Evolutionary conservation across 1,284 basidiomycete species (phyloP).

Genomic region (Rhodofomes roseus): DNA sequence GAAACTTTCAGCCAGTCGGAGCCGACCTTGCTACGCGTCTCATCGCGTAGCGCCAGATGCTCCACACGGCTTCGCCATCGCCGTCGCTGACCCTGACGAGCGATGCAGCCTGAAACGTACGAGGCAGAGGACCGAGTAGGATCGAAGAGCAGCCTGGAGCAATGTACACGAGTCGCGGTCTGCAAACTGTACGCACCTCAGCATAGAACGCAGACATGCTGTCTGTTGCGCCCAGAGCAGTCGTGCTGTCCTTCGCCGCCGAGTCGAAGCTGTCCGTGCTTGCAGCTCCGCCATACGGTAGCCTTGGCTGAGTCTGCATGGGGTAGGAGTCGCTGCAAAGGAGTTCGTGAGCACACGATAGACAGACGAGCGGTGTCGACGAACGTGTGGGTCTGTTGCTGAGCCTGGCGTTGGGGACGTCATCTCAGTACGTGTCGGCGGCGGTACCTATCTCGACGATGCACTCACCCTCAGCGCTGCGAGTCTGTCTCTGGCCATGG

Average conservation of each 20-base stretch:
- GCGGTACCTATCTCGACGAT: background rate
- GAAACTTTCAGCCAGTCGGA: background rate
- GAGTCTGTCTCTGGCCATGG: conserved; percentile 80
- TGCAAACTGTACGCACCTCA: conserved; percentile 46
- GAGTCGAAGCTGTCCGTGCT: conserved; percentile 57
- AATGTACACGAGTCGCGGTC: background rate
- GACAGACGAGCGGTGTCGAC: conserved; percentile 21
- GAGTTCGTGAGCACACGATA: conserved; percentile 5
- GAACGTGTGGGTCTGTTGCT: conserved; percentile 58
- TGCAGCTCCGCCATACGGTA: conserved; percentile 67
- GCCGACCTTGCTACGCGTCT: background rate
- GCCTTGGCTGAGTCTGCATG: conserved; percentile 50
- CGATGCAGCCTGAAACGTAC: background rate
- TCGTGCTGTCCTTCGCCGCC: conserved; percentile 56
- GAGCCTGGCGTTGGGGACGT: conserved; percentile 44
- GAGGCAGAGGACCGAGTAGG: background rate
- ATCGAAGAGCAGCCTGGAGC: background rate
- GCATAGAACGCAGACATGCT: conserved; percentile 70
- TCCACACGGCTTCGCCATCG: background rate
- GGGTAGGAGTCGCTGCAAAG: conserved; percentile 57
- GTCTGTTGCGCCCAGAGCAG: conserved; percentile 46
- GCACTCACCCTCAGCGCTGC: conserved; percentile 71
- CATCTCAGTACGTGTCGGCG: background rate
- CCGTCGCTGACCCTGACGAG: background rate
- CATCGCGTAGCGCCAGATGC: background rate